Evolutionary conservation across 176 grass and related monocot species (phyloP).

Genomic region (Juncus inflexus): DNA sequence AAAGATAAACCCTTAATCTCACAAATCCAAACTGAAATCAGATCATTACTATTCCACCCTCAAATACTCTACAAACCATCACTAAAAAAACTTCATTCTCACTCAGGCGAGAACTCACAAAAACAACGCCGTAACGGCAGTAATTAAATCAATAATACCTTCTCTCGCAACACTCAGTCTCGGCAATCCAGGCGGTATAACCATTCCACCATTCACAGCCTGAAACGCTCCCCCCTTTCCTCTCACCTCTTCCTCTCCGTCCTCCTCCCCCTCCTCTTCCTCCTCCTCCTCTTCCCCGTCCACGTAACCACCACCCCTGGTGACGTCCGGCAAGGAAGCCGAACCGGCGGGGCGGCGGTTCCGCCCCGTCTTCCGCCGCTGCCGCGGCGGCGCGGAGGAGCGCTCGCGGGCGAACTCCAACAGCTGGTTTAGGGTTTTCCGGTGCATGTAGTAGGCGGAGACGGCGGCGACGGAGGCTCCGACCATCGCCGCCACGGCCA

Average conservation of each 20-base stretch:
- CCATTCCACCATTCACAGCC: slow-evolving; percentile 31
- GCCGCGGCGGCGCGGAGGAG: slow-evolving; percentile 15
- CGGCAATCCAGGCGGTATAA: slow-evolving; percentile 51
- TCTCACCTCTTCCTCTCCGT: slow-evolving; percentile 27
- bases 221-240: slow-evolving; percentile 9
- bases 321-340: slow-evolving; percentile 58
- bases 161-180: slow-evolving; percentile 61
- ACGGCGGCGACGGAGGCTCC: slow-evolving; percentile 63
- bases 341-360: slow-evolving; percentile 12
- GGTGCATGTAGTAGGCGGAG: slow-evolving; percentile 85
- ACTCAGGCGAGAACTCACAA: slow-evolving; percentile 34
- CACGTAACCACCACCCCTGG: slow-evolving; percentile 18
- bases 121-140: slow-evolving; percentile 19
- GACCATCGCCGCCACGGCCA: slow-evolving; percentile 71
- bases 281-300: slow-evolving; percentile 30
- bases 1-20: neutral
- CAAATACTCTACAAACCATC: neutral
- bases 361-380: slow-evolving; percentile 9
- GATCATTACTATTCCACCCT: neutral
- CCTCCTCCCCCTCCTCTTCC: slow-evolving; percentile 34
- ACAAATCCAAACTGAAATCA: neutral
- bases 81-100: neutral
- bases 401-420: slow-evolving; percentile 59
- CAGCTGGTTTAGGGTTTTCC: slow-evolving; percentile 59
- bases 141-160: slow-evolving; percentile 37